Conservation (phyloP, 2,329 filamentous ascomycete species). For the Orbilia javanica region DNA sequence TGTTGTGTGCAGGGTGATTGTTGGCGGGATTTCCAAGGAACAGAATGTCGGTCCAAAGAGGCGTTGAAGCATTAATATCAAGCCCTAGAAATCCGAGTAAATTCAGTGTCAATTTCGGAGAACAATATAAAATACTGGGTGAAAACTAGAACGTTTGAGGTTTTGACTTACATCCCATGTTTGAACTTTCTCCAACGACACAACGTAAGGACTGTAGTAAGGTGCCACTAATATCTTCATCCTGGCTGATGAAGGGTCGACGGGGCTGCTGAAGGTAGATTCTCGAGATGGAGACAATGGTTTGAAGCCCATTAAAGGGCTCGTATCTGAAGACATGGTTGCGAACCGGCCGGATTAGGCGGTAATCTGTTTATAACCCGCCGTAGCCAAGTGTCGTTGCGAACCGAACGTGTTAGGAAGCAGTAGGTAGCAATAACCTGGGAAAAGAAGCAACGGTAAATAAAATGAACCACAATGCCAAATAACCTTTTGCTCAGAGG, state of each 20-base stretch:
- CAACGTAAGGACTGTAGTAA: slow-evolving; percentile 61
- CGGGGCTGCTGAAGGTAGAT: slow-evolving; percentile 47
- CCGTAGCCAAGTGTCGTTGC: slow-evolving; percentile 9
- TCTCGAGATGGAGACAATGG: slow-evolving; percentile 45
- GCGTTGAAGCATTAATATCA: slow-evolving; percentile 55
- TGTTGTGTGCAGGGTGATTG: slow-evolving; percentile 38
- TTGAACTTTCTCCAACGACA: slow-evolving; percentile 60
- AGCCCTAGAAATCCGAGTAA: slow-evolving; percentile 18
- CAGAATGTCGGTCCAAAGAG: slow-evolving; percentile 54
- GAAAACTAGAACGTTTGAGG: neutral
- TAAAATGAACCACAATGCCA: slow-evolving; percentile 33
- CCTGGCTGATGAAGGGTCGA: slow-evolving; percentile 62
- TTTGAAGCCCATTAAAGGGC: slow-evolving; percentile 12
- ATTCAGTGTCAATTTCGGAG: slow-evolving; percentile 2
- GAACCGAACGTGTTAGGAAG: neutral
- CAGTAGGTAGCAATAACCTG: slow-evolving; percentile 12
- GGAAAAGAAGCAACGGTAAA: slow-evolving; percentile 16
- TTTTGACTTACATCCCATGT: slow-evolving; percentile 61
- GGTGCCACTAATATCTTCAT: slow-evolving; percentile 61
- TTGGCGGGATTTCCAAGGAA: slow-evolving; percentile 46
- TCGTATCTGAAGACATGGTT: slow-evolving; percentile 37
- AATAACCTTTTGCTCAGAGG: slow-evolving; percentile 24
- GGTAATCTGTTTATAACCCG: slow-evolving; percentile 22
- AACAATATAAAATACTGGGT: neutral
- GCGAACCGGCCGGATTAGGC: slow-evolving; percentile 11